Conservation (phyloP, 495 filamentous ascomycete species). For the Lasiosphaeria miniovina region DNA sequence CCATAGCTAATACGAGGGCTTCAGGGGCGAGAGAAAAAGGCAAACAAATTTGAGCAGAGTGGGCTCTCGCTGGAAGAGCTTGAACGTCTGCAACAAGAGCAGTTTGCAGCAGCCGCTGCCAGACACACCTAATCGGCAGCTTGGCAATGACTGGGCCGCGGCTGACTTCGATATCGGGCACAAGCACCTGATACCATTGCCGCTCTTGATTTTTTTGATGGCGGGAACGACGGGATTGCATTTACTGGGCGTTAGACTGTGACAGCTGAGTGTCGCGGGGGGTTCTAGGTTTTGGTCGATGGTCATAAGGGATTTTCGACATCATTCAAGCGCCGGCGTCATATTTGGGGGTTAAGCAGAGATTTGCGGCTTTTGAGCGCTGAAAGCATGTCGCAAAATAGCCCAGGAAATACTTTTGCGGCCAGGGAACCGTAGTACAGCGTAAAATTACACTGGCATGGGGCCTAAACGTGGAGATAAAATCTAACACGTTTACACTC, state of each 20-base stretch:
- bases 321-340: constrained; percentile 4
- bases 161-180: too few relatives aligned
- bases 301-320: constrained; percentile 3
- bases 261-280: constrained; percentile 6
- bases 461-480: too few relatives aligned
- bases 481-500: too few relatives aligned
- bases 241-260: constrained; percentile 25
- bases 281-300: constrained; percentile 1
- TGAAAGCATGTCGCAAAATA: too few relatives aligned
- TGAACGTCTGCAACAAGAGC: constrained; percentile 80
- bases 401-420: too few relatives aligned
- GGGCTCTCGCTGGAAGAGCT: constrained; percentile 88
- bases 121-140: constrained; percentile 36
- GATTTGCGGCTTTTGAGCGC: too few relatives aligned
- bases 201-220: too few relatives aligned
- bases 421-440: too few relatives aligned
- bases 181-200: too few relatives aligned
- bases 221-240: constrained; percentile 14
- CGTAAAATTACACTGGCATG: too few relatives aligned
- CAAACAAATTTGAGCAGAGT: constrained; percentile 92
- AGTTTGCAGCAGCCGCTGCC: constrained; percentile 73
- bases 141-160: not conserved
- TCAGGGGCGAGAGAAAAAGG: constrained; percentile 91
- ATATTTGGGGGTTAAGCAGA: too few relatives aligned
- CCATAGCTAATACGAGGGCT: constrained; percentile 12